phyloP scores from a whole-genome alignment of 202 grass and related monocot genomes.

The Dendrocalamus latiflorus region DNA sequence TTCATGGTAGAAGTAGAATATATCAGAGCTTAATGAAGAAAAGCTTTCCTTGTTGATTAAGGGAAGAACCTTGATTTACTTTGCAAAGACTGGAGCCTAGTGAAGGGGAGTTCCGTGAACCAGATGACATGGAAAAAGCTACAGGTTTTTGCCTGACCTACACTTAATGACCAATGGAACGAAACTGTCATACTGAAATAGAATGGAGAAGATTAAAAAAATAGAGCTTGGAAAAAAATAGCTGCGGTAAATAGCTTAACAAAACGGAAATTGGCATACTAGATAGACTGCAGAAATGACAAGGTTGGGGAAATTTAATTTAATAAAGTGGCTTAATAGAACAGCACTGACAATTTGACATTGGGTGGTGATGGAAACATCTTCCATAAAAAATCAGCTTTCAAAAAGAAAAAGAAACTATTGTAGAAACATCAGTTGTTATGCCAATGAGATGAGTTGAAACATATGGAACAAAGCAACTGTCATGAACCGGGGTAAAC shows the following conservation, averaged over 20 bases:
- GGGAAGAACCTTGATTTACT: conserved; percentile 67
- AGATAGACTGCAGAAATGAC: background rate
- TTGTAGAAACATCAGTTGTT: conserved; percentile 5
- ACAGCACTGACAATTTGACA: background rate
- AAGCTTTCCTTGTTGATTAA: conserved; percentile 68
- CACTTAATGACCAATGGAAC: background rate
- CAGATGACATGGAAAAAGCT: background rate
- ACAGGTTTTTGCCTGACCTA: background rate
- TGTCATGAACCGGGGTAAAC: too few relatives aligned
- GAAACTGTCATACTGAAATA: conserved; percentile 7
- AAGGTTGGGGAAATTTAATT: background rate
- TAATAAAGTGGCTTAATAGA: background rate
- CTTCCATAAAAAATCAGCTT: background rate
- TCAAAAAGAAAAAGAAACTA: background rate
- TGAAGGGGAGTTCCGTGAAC: conserved; percentile 7
- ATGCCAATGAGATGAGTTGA: conserved; percentile 21
- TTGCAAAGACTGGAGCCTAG: conserved; percentile 30
- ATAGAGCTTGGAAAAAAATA: background rate
- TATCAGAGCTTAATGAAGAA: conserved; percentile 23
- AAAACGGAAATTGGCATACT: background rate
- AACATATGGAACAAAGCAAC: conserved; percentile 28
- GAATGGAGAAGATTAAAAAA: background rate
- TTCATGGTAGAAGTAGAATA: conserved; percentile 27
- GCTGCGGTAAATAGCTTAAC: background rate
- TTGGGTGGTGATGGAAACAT: background rate